Evolutionary conservation across 768 basidiomycete genomes (phyloP), one percentile per base, ranked within the genome.

Genomic region (Trametes villosa): DNA sequence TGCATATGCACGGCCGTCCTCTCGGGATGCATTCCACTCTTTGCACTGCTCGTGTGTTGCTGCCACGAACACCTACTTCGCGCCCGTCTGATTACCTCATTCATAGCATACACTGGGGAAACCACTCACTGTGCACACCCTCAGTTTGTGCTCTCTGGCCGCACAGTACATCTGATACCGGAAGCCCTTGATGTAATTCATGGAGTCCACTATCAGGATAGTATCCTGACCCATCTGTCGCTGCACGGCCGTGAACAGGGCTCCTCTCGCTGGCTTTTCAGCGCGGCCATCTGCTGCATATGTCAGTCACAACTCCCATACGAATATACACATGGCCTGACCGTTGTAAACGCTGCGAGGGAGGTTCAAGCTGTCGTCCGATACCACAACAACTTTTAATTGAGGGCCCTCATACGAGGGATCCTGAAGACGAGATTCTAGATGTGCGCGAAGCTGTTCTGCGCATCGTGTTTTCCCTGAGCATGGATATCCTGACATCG

Each of bases 121-220:
- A 52, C 24, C 36, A 78, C 85, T 67, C 66, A 97, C 96, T 46
- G 97, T 98, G 73, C 91, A 94, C 5, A 90, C 86, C 33, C 96
- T 80, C 27, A 94, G 79, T 66, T 89, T 90, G 65, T 87, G 82
- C 71, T 99, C 97, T 52, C 94, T 79, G 5, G 95, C 96, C 1
- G 93, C 92, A 70, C 96, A 98, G 71, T 98, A 97, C 78, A 99
- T 87, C 73, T 99, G 97, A 74, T 99, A 99, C 30, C 97, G 87
- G 71, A 94, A 97, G 12, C 96, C 96, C 72, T 99, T 98, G 81
- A 98, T 98, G 75, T 99, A 98, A 71, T 98, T 98, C 66, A 91
- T 82, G 15, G 88, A 86, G 70, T 99, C 97, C 62, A 95, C 82
- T 65, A 99, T 91, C 59, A 97, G 81, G 67, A 98, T 85, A 0